Evolutionary conservation across 2,329 filamentous ascomycete genomes (phyloP), one percentile per base, ranked within the genome.

Genomic region (Aspergillus vadensis): DNA sequence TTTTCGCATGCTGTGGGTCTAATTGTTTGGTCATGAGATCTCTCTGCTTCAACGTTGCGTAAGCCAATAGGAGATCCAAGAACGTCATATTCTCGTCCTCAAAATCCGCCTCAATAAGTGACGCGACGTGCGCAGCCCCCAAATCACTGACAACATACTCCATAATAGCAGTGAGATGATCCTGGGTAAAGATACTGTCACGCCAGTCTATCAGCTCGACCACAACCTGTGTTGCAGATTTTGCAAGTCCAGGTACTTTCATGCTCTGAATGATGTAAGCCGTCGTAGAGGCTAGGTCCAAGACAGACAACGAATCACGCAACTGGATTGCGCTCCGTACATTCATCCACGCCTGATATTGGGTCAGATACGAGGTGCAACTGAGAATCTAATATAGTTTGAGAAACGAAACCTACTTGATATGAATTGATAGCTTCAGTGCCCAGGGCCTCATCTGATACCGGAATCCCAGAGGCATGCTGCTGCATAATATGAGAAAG

Each of bases 21-120:
- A 74, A 61, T 14, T 69, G 66, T 15, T 70, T 67, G 5, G 63
- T 72, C 50, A 78, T 64, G 7, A 79, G 63, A 14, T 73, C 65
- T 39, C 69, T 62, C 44, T 72, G 67, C 47, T 74, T 68, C 4
- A 70, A 63, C 2, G 69, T 69, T 32, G 76, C 66, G 61, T 76
- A 79, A 38, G 72, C 73, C 49, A 78, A 65, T 8, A 79, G 59
- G 19, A 79, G 74, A 27, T 79, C 76, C 57, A 79, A 62, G 54
- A 76, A 79, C 8, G 72, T 67, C 71, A 77, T 75, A 30, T 72
- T 70, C 4, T 79, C 76, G 9, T 71, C 65, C 23, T 74, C 76
- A 51, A 73, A 76, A 47, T 77, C 71, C 9, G 72, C 74, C 15
- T 75, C 70, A 23, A 74, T 64, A 4, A 78, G 64, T 5, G 70